These are phyloP conservation scores for Colletotrichum filicis DNA, from an alignment of 2,329 filamentous ascomycete genomes.

Conservation along the genomic window DNA sequence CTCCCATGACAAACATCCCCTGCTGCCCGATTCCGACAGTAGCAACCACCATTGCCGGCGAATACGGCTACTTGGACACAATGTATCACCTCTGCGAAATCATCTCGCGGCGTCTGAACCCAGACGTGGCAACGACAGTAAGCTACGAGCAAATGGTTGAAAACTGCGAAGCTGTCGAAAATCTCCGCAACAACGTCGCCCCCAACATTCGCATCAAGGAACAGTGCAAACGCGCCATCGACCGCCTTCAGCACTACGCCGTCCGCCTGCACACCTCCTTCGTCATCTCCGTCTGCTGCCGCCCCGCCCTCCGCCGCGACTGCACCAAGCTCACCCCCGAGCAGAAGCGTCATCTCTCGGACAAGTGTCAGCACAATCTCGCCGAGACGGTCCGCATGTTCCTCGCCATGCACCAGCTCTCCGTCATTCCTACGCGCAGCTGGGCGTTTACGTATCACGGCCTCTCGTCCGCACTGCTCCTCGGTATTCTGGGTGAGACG, in stretches of 20 bases:
- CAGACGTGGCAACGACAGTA: slow-evolving; percentile 60
- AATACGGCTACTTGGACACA: slow-evolving; percentile 70
- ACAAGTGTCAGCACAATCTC: slow-evolving; percentile 70
- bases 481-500: slow-evolving; percentile 72
- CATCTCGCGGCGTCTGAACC: slow-evolving; percentile 67
- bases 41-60: slow-evolving; percentile 53
- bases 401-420: slow-evolving; percentile 75
- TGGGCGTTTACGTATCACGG: slow-evolving; percentile 78
- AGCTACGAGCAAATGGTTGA: slow-evolving; percentile 67
- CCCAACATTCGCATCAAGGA: slow-evolving; percentile 69
- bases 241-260: slow-evolving; percentile 72
- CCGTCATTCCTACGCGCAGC: slow-evolving; percentile 72
- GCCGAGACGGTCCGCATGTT: slow-evolving; percentile 77
- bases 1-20: slow-evolving; percentile 71
- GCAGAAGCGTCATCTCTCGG: slow-evolving; percentile 66
- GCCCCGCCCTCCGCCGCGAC: slow-evolving; percentile 68
- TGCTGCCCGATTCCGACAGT: slow-evolving; percentile 64
- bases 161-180: slow-evolving; percentile 66
- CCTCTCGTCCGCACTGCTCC: slow-evolving; percentile 71
- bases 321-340: slow-evolving; percentile 58
- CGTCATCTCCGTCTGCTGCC: slow-evolving; percentile 72
- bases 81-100: slow-evolving; percentile 74
- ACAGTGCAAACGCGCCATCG: slow-evolving; percentile 71
- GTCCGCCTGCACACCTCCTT: slow-evolving; percentile 74
- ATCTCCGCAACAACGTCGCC: slow-evolving; percentile 58